Evolutionary conservation across 495 filamentous ascomycete genomes (phyloP).

Genomic region (Apiosordaria backusii): DNA sequence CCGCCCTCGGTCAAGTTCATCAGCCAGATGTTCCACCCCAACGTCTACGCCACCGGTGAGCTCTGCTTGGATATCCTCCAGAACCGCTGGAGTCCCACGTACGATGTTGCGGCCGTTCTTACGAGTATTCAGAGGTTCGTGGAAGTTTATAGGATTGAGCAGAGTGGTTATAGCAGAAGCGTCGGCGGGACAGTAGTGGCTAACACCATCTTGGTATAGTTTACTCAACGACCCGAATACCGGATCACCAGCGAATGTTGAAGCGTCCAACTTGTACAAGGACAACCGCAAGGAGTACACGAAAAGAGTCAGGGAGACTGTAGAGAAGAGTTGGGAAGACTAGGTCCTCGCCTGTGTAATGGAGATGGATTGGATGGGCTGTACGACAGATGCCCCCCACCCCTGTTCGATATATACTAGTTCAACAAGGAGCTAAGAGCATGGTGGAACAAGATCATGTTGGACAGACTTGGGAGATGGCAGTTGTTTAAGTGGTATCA

Average conservation of each 20-base stretch:
- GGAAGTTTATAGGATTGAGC: background rate
- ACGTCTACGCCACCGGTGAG: conserved; percentile 96
- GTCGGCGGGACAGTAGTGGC: conserved; percentile 10
- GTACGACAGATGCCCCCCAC: background rate
- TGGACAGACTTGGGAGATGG: background rate
- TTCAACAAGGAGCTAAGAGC: conserved; percentile 2
- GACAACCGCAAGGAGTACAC: conserved; percentile 95
- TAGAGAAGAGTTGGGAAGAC: conserved; percentile 99
- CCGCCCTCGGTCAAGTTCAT: conserved; percentile 97
- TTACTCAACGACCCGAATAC: conserved; percentile 98
- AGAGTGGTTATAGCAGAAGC: background rate
- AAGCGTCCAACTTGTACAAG: conserved; percentile 97
- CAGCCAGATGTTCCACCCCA: conserved; percentile 98
- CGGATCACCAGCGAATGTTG: conserved; percentile 93
- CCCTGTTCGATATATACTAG: background rate
- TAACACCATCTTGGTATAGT: conserved; percentile 47
- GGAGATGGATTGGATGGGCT: background rate
- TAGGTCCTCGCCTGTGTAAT: conserved; percentile 33
- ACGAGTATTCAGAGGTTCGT: conserved; percentile 94
- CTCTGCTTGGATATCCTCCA: conserved; percentile 96
- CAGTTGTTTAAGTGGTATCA: background rate
- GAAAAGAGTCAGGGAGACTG: conserved; percentile 91
- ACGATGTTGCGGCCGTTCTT: conserved; percentile 94
- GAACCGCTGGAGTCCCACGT: conserved; percentile 98
- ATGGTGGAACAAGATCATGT: background rate